Base-by-base conservation (phyloP, 768 basidiomycete genomes). In the Leccinellum albellum region DNA sequence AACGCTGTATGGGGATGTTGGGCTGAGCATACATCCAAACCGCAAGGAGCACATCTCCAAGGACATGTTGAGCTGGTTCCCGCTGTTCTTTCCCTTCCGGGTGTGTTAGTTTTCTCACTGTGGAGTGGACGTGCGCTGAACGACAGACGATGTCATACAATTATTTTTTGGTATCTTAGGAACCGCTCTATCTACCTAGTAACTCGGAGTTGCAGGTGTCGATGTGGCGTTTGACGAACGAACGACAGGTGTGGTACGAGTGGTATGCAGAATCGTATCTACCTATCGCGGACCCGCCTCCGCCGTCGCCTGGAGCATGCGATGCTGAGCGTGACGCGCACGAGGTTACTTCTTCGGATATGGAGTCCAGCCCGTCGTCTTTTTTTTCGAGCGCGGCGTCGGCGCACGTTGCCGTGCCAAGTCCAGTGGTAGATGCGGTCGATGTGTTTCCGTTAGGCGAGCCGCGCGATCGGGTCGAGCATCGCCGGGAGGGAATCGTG, bases 11-110 rank as follows among this genome's bases (percentile, higher is more conserved):
- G 85, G 83, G n/a, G 86, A 88, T 59, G 79, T 98, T 21, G 92
- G 94, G 1, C 75, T 98, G 24, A 97, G 92, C 66, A 98, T 97
- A 42, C 96, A 98, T 68, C 97, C 97, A 0, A 83, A 90, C 52
- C 84, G 87, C 49, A 92, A 89, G 68, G 88, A 92, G 26, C 79
- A 83, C 47, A 79, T 95, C 53, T 94, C 93, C 8, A 94, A 91
- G 64, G 88, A 98, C 64, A 99, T 99, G 97, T 78, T 98, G 65
- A 98, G 95, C 68, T 99, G 97, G 97, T 99, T 99, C 75, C 97
- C 97, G 0, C 74, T 98, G 20, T 97, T 93, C 75, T 96, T 99
- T 74, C 97, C 97, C 2, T 84, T 98, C 69, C 89, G 86, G 73
- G 94, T 89, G 57, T 29, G 83, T 70, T 9, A 58, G 57, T 48